A percentile compares a stretch with the other conserved stretches of the same genome.
Evolutionary conservation across 495 filamentous ascomycete genomes (phyloP).

Genomic region (Talaromyces thailandensis): DNA sequence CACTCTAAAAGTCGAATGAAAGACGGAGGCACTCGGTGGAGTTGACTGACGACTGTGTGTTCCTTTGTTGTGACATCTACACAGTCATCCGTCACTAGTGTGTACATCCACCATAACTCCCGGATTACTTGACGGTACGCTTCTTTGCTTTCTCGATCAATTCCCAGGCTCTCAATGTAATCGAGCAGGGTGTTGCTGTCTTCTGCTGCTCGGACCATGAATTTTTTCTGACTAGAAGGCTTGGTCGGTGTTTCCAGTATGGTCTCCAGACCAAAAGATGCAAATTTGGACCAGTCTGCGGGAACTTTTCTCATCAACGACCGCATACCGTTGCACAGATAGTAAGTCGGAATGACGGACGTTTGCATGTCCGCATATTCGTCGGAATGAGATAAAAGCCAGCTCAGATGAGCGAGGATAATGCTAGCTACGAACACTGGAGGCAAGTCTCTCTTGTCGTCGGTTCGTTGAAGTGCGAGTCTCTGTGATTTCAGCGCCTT

Average conservation of each 20-base stretch:
- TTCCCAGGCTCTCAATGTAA: not conserved
- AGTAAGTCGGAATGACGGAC: not conserved
- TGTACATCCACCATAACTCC: not conserved
- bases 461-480: not conserved
- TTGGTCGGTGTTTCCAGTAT: not conserved
- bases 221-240: not conserved
- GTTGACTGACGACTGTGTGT: not conserved
- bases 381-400: not conserved
- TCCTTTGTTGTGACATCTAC: not conserved
- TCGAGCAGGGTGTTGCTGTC: not conserved
- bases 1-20: not conserved
- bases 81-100: not conserved
- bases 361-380: not conserved
- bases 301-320: not conserved
- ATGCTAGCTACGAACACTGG: constrained; percentile 1
- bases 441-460: not conserved
- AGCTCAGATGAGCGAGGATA: constrained; percentile 1
- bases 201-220: not conserved
- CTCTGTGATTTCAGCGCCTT: constrained; percentile 1
- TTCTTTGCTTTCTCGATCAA: not conserved
- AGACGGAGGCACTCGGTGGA: constrained; percentile 1
- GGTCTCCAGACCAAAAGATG: not conserved
- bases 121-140: not conserved
- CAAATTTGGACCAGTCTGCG: not conserved
- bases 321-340: not conserved